Evolutionary conservation across 2,329 filamentous ascomycete genomes (phyloP), one percentile per base, ranked within the genome.

Genomic region (Monosporascus sp.): DNA sequence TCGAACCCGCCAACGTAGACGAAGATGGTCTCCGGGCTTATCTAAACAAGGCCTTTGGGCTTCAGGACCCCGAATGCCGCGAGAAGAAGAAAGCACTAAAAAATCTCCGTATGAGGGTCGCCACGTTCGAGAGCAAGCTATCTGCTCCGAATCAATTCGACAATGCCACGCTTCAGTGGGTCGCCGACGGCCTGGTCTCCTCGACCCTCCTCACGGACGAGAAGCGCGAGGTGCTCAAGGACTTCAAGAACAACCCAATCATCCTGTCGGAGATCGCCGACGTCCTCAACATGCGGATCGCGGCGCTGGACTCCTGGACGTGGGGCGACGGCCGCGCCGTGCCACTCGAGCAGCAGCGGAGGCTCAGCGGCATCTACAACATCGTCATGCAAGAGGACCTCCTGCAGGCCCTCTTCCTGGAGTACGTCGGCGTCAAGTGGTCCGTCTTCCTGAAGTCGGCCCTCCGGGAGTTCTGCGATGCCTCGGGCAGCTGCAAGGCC

Each of bases 361-460:
- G 73, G 37, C 55, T 72, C 24, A 75, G 74, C 50, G 73, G 74
- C 2, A 75, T 73, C 53, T 75, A 74, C 54, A 66, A 72, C 2
- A 72, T 75, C 50, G 73, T 73, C 68, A 72, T 74, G 63, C 72
- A 76, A 52, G 72, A 76, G 51, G 73, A 76, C 48, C 68, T 75
- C 11, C 60, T 76, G 17, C 72, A 76, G 55, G 68, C 71, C n/a
- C 69, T 75, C 14, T 74, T 75, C 52, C 65, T 73, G 15, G 72
- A 75, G 50, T 74, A 69, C 52, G 71, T 76, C 38, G 72, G 70
- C 2, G 63, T 72, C 27, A 57, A 59, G 18, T 63, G 72, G 53
- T 71, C 68, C 50, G 63, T 65, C 9, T 47, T 65, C 2, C 52
- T 68, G 20, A 72, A 70, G 46, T 25, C 49, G 1, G 48, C 51